phyloP scores from a whole-genome alignment of 805 yeast genomes.

The Metschnikowia orientalis region DNA sequence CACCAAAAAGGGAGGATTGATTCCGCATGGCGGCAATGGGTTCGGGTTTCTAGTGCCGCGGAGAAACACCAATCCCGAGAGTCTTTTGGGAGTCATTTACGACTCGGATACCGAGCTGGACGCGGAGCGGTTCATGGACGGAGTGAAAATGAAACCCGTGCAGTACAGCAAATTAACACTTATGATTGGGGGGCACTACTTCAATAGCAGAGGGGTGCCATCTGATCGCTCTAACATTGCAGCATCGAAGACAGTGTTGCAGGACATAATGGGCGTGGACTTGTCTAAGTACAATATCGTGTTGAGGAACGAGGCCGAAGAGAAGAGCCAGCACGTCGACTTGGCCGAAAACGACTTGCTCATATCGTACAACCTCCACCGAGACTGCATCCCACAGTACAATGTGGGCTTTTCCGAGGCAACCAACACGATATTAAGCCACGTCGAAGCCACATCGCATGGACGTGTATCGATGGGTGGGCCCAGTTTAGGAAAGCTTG shows the following conservation, averaged over 20 bases:
- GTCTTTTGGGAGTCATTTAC: slow-evolving; percentile 79
- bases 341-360: slow-evolving; percentile 25
- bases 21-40: slow-evolving; percentile 47
- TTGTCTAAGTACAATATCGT: slow-evolving; percentile 21
- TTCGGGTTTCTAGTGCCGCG: slow-evolving; percentile 87
- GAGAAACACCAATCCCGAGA: slow-evolving; percentile 43
- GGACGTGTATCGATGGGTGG: slow-evolving; percentile 62
- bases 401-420: slow-evolving; percentile 58
- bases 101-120: slow-evolving; percentile 80
- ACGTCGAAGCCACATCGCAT: slow-evolving; percentile 27
- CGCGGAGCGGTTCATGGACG: slow-evolving; percentile 17
- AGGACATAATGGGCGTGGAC: slow-evolving; percentile 23
- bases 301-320: slow-evolving; percentile 24
- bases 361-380: slow-evolving; percentile 30
- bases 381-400: slow-evolving; percentile 74
- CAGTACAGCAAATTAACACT: slow-evolving; percentile 71
- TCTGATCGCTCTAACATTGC: slow-evolving; percentile 24
- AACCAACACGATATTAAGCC: slow-evolving; percentile 32
- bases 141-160: slow-evolving; percentile 13
- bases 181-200: slow-evolving; percentile 83
- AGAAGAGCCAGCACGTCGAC: slow-evolving; percentile 8
- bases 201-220: slow-evolving; percentile 29
- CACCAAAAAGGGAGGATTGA: slow-evolving; percentile 34
- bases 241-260: slow-evolving; percentile 25
- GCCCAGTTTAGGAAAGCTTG: slow-evolving; percentile 69